Evolutionary conservation across 75 land plant species (phyloP), one percentile per base, ranked within the genome.

Genomic region (Selaginella moellendorffii): DNA sequence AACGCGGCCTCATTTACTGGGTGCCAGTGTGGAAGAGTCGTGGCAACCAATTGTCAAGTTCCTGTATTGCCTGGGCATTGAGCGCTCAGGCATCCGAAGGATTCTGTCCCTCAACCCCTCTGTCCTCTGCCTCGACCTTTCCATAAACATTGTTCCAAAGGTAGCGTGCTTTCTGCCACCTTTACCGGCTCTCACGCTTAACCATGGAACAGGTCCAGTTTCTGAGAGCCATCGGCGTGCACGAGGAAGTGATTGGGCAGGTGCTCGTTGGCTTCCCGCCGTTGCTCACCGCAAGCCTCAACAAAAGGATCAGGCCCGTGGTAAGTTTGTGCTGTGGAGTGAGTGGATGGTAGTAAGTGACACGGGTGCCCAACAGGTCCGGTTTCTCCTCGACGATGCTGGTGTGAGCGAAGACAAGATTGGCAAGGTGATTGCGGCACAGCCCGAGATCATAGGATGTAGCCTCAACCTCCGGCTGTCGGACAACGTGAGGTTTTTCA

Each of bases 41-140:
- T 92, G 88, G 97, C 81, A 79, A 42, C 93, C 86, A 61, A 80
- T 92, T 66, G 72, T 88, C 24, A 88, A 88, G 68, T 88, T 80
- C 66, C 67, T 92, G 1, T 80, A 80, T 54, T 87, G 78, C 68
- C 79, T 85, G 29, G 95, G 95, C 8, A 61, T 92, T 52, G 61
- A 70, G 22, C 70, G 72, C 30, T 81, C 82, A 63, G 93, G 97
- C 28, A 77, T 88, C 74, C 82, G 60, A 70, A 85, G 84, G 74
- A 85, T 92, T 17, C 79, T 92, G 30, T 63, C 56, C 1, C 73
- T 81, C n/a, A 77, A 85, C 63, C 97, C 97, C 19, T 67, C 81
- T 62, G 69, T 92, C 18, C 87, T 88, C 63, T 88, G 87, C 66
- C 71, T 88, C 66, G 79, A 85, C 73, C 67, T 88, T 24, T 82